These are phyloP conservation scores for Xanthoceras sorbifolium DNA, from an alignment of 345 rosid species.

Conservation along the genomic window DNA sequence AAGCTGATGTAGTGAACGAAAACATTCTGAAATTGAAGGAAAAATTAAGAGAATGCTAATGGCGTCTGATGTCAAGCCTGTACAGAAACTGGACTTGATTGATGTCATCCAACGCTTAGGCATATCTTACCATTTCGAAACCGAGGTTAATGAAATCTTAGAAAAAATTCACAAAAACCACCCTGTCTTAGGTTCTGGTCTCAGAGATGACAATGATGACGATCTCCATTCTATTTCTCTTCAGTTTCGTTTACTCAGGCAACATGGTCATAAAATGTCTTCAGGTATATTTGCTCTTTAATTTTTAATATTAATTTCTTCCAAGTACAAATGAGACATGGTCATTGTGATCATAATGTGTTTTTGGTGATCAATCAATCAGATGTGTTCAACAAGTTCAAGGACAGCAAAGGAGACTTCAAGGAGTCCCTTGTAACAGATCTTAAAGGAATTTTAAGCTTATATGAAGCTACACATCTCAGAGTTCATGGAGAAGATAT, in stretches of 20 bases:
- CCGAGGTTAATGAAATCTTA: constrained; percentile 33
- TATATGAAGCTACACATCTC: constrained; percentile 46
- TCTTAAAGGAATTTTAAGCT: constrained; percentile 30
- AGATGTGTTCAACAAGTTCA: constrained; percentile 39
- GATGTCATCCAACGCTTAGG: constrained; percentile 48
- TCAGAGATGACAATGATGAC: constrained; percentile 1
- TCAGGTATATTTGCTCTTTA: background rate
- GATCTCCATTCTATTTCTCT: constrained; percentile 21
- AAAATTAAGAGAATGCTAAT: constrained; percentile 23
- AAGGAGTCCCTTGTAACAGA: constrained; percentile 6
- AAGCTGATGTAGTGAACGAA: background rate
- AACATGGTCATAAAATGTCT: constrained; percentile 24
- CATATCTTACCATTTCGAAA: constrained; percentile 47
- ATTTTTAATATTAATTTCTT: too few relatives aligned
- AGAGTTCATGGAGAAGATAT: constrained; percentile 33
- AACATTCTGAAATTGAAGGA: constrained; percentile 26
- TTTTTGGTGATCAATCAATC: background rate
- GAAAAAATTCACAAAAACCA: background rate
- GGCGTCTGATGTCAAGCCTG: background rate
- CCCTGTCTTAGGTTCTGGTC: background rate
- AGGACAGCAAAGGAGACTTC: constrained; percentile 22
- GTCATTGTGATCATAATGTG: background rate
- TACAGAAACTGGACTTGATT: constrained; percentile 22
- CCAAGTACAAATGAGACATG: too few relatives aligned
- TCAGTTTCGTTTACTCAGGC: constrained; percentile 31